Evolutionary conservation across 23 red algal species (phyloP), one percentile per base, ranked within the genome.

Genomic region (Chondrus crispus): DNA sequence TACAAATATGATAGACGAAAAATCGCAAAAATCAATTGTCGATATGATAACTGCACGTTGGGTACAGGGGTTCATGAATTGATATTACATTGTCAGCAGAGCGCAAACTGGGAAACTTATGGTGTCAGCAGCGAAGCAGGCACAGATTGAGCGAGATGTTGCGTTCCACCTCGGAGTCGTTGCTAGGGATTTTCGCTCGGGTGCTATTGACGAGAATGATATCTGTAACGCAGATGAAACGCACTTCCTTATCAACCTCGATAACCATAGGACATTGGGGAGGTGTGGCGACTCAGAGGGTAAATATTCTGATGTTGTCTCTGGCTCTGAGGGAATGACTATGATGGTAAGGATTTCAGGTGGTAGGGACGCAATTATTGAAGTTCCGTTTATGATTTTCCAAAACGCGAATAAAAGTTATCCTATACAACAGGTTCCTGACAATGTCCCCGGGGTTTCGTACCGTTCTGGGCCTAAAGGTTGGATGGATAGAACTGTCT

Each of bases 311-410:
- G 83, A 87, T 54, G 83, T 85, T 5, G 62, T 69, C 7, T 85
- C 81, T 40, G 62, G 81, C 4, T 51, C 5, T 35, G 81, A 85
- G 46, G 60, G 60, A 47, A 68, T 85, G 53, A 85, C 81, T 39
- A 85, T 85, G 81, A 36, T 85, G 4, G 54, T 85, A 37, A 4
- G 81, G 4, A 46, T 85, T 8, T 66, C 53, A 38, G 62, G 81
- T 3, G 81, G 81, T 36, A 4, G 55, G 22, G 35, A 46, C 29
- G 81, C 55, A 8, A 3, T 28, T 8, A 45, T 85, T 64, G 81
- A 85, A 85, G 53, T 57, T 19, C 22, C 54, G 3, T 69, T 85
- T 57, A 85, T 85, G 81, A 52, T 85, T 4, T 85, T 85, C 26
- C 5, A 69, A 38, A 85, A 85, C 35, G 18, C 24, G 68, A 48